Evolutionary conservation across 192 early-diverging fungal genomes (phyloP).

Genomic region (Mortierella hygrophila): DNA sequence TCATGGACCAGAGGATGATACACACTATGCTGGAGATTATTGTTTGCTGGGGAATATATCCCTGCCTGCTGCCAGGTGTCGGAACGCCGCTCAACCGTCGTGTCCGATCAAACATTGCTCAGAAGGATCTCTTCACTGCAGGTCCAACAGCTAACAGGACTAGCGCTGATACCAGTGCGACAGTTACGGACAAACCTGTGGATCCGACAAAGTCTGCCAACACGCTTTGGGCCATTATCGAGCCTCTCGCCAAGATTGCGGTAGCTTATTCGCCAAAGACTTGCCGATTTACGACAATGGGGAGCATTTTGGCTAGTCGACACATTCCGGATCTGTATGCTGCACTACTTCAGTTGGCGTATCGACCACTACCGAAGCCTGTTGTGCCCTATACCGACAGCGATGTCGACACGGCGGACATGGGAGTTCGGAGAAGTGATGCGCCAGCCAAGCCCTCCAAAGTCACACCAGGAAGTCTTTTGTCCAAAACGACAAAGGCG

Average conservation of each 20-base stretch:
- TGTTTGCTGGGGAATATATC: slow-evolving; percentile 77
- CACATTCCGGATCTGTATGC: slow-evolving; percentile 77
- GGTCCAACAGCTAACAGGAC: not conserved
- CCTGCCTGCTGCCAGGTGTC: slow-evolving; percentile 73
- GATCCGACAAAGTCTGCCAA: slow-evolving; percentile 8
- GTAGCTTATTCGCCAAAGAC: slow-evolving; percentile 27
- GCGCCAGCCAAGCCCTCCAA: not conserved
- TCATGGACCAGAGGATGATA: slow-evolving; percentile 72
- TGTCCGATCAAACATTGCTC: slow-evolving; percentile 66
- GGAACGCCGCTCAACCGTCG: slow-evolving; percentile 76
- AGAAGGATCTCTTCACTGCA: slow-evolving; percentile 44
- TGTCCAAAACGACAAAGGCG: slow-evolving; percentile 3
- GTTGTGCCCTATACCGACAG: not conserved
- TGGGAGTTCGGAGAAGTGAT: not conserved
- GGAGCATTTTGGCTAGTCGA: slow-evolving; percentile 65
- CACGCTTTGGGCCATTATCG: slow-evolving; percentile 31
- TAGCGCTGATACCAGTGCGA: not conserved
- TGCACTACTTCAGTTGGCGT: slow-evolving; percentile 75
- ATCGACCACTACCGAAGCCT: slow-evolving; percentile 67
- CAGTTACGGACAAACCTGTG: not conserved
- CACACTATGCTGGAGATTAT: slow-evolving; percentile 76
- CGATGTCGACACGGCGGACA: not conserved
- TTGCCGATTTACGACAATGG: slow-evolving; percentile 66
- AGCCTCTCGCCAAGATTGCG: slow-evolving; percentile 42
- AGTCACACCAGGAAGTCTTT: slow-evolving; percentile 15